Percentiles rank a stretch among this genome's conserved stretches.
Evolutionary conservation across 495 filamentous ascomycete genomes (phyloP).

Genomic region (Aspergillus olivimuriae): DNA sequence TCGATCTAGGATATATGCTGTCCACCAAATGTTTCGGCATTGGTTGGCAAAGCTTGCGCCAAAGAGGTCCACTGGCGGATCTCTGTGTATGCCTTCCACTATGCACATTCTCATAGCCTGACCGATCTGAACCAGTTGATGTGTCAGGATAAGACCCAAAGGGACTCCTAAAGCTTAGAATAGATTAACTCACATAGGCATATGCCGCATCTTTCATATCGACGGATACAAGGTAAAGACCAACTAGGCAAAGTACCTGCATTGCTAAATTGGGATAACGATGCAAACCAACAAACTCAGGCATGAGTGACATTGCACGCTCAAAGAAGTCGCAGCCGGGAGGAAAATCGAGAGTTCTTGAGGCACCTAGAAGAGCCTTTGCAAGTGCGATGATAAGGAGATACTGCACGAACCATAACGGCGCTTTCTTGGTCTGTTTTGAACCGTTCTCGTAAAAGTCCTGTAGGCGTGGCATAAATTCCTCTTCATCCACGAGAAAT

Average conservation of each 20-base stretch:
- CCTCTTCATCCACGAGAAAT: slow-evolving; percentile 1
- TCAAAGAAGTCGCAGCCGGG: neutral
- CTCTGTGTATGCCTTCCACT: neutral
- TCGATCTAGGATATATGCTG: neutral
- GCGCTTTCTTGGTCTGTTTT: neutral
- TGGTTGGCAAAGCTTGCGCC: neutral
- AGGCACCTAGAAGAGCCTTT: neutral
- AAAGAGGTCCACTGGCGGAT: neutral
- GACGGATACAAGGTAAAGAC: neutral
- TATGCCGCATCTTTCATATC: slow-evolving; percentile 4
- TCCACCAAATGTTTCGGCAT: slow-evolving; percentile 3
- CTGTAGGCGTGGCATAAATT: slow-evolving; percentile 1
- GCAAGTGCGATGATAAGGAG: slow-evolving; percentile 1
- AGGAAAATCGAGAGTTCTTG: neutral
- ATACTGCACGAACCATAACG: slow-evolving; percentile 1
- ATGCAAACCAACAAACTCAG: slow-evolving; percentile 1
- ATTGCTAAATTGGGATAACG: neutral
- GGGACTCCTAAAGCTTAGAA: no score
- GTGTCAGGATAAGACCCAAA: no score
- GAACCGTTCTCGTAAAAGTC: neutral
- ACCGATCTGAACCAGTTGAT: no score
- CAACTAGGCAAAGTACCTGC: neutral
- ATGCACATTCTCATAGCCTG: neutral
- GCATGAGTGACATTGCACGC: slow-evolving; percentile 4
- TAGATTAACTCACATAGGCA: neutral